Conservation (phyloP, 192 early-diverging fungal genomes). For the Backusella tarrabulga region DNA sequence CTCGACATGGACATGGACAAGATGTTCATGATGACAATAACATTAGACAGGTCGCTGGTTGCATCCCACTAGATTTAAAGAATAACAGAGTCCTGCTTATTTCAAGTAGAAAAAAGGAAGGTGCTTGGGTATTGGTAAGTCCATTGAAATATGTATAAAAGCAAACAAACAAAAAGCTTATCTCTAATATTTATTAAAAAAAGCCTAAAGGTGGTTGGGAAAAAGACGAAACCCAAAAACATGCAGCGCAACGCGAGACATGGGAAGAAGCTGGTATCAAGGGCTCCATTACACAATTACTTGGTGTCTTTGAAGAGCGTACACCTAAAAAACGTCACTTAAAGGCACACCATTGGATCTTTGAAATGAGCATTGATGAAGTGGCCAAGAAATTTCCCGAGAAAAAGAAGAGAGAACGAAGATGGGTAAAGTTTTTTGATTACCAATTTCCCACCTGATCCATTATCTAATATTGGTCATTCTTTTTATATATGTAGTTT, state of each 20-base stretch:
- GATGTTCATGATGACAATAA: conserved; percentile 26
- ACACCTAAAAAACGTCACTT: conserved; percentile 37
- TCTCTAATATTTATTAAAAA: background rate
- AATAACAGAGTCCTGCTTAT: conserved; percentile 48
- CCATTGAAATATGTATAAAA: background rate
- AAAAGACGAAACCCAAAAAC: conserved; percentile 53
- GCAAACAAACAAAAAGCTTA: background rate
- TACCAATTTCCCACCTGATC: background rate
- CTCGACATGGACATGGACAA: conserved; percentile 24
- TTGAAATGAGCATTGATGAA: conserved; percentile 57
- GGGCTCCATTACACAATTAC: conserved; percentile 42
- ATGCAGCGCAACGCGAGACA: conserved; percentile 57
- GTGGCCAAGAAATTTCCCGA: conserved; percentile 56
- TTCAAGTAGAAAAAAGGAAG: conserved; percentile 45
- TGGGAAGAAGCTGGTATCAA: conserved; percentile 63
- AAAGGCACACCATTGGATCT: conserved; percentile 46
- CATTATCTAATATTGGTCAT: background rate
- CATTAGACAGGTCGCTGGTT: conserved; percentile 45
- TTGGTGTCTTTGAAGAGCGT: conserved; percentile 51
- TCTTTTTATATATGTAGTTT: conserved; percentile 13
- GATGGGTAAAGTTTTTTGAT: conserved; percentile 24
- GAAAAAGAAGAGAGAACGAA: conserved; percentile 37
- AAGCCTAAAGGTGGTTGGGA: conserved; percentile 68
- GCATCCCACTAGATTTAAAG: conserved; percentile 46
- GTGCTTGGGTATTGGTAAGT: conserved; percentile 51